These are phyloP conservation scores for Picochlorum sp. DNA, from an alignment of 139 green algal genomes.

Conservation along the genomic window DNA sequence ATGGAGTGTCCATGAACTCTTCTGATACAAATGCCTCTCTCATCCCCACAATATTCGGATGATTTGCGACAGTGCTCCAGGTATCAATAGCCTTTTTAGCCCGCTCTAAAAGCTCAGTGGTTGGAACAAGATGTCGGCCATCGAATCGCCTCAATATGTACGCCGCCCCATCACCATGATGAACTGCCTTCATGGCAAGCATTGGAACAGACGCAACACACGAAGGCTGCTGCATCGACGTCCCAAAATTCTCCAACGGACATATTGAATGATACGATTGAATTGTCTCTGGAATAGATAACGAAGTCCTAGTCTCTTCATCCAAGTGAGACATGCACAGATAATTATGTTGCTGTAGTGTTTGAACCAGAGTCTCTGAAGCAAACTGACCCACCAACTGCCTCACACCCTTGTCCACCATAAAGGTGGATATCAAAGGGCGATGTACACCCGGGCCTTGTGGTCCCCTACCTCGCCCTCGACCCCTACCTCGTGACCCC, in stretches of 20 bases:
- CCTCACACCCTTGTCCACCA: conserved; percentile 21
- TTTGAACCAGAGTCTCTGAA: conserved; percentile 52
- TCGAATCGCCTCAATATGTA: conserved; percentile 68
- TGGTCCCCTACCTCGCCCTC: conserved; percentile 8
- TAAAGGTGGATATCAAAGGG: conserved; percentile 15
- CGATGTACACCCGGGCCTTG: conserved; percentile 2
- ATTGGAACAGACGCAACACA: conserved; percentile 30
- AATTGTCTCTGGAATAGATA: conserved; percentile 51
- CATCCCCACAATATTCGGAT: conserved; percentile 64
- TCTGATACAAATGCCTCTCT: conserved; percentile 55
- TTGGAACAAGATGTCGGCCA: conserved; percentile 59
- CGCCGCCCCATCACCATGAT: conserved; percentile 45
- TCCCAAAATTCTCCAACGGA: conserved; percentile 30
- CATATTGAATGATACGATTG: conserved; percentile 73
- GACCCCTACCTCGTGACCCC: neutral
- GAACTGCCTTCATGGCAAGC: conserved; percentile 63
- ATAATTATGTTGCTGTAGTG: conserved; percentile 63
- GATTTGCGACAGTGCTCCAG: conserved; percentile 50
- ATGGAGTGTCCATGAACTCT: conserved; percentile 41
- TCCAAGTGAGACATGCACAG: conserved; percentile 20
- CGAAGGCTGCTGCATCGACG: conserved; percentile 10
- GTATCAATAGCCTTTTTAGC: conserved; percentile 43
- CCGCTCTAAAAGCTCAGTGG: conserved; percentile 49
- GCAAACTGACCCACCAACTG: conserved; percentile 45
- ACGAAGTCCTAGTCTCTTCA: conserved; percentile 21